phyloP scores from a whole-genome alignment of 345 rosid genomes.

The Jatropha curcas region DNA sequence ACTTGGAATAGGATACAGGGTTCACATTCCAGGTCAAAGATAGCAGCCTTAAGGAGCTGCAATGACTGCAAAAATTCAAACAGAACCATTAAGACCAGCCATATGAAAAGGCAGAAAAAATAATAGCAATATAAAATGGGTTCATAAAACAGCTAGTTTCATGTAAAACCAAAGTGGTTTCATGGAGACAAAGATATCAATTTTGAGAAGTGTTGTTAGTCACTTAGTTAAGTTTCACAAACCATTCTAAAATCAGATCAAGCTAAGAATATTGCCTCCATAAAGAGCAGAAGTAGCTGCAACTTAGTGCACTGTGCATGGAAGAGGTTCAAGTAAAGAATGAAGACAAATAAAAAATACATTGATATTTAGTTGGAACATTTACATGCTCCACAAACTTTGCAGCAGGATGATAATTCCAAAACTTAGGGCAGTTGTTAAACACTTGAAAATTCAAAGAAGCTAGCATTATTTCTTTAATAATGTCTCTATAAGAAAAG shows the following conservation, averaged over 20 bases:
- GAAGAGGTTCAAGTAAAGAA: background rate
- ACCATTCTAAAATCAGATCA: background rate
- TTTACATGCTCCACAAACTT: background rate
- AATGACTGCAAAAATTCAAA: constrained; percentile 55
- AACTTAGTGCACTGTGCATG: background rate
- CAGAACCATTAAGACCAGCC: constrained; percentile 11
- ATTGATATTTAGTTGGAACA: background rate
- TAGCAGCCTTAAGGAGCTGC: constrained; percentile 75
- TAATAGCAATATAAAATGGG: background rate
- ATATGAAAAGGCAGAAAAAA: background rate
- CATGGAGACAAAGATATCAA: background rate
- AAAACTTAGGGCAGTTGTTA: background rate
- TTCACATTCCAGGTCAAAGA: constrained; percentile 80
- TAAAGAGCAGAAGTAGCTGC: background rate
- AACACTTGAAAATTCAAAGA: background rate
- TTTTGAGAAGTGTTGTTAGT: background rate
- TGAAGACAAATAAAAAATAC: background rate
- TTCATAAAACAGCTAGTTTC: background rate
- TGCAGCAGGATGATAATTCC: background rate
- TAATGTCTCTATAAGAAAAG: background rate
- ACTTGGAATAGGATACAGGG: constrained; percentile 60
- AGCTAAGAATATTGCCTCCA: background rate
- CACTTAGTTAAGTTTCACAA: no score
- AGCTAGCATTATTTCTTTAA: background rate
- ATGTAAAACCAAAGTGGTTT: background rate